phyloP scores from a whole-genome alignment of 768 basidiomycete genomes.

The Calvatia gigantea region DNA sequence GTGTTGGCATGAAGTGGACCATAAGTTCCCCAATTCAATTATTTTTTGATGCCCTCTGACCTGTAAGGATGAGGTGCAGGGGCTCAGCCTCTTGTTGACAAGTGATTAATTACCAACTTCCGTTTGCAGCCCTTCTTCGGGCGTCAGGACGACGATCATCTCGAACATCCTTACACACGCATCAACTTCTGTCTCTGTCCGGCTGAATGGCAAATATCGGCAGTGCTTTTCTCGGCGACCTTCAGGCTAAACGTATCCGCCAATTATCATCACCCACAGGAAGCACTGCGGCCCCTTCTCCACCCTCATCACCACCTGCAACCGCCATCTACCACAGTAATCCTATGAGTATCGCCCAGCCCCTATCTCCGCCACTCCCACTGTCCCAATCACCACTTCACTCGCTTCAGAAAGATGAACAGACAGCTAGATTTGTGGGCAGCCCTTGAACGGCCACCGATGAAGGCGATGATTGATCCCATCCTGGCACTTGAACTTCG shows the following conservation, averaged over 20 bases:
- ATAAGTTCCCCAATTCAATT: too few relatives aligned
- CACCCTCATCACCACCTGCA: slow-evolving; percentile 39
- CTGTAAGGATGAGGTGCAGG: too few relatives aligned
- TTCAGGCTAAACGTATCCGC: slow-evolving; percentile 51
- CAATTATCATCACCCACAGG: slow-evolving; percentile 52
- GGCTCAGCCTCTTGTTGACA: too few relatives aligned
- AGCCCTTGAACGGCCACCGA: slow-evolving; percentile 14
- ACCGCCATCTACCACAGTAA: slow-evolving; percentile 17
- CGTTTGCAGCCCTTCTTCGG: too few relatives aligned
- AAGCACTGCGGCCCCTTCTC: slow-evolving; percentile 29
- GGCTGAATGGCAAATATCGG: slow-evolving; percentile 55
- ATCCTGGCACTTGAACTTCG: slow-evolving; percentile 69
- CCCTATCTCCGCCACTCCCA: slow-evolving; percentile 18
- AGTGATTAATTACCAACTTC: too few relatives aligned
- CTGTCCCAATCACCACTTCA: background rate
- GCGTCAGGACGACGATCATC: background rate
- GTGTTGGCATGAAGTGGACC: too few relatives aligned
- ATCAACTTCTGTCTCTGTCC: background rate
- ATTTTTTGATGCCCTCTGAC: too few relatives aligned
- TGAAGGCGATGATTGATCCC: slow-evolving; percentile 50
- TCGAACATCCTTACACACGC: background rate
- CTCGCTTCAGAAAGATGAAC: background rate
- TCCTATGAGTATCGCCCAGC: background rate
- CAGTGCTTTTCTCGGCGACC: slow-evolving; percentile 80
- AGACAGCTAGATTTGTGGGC: slow-evolving; percentile 5